Percentiles rank a stretch among this genome's conserved stretches.
These are phyloP conservation scores for Phytophthora fragariaefolia DNA, from an alignment of 352 stramenopile genomes.

Conservation along the genomic window DNA sequence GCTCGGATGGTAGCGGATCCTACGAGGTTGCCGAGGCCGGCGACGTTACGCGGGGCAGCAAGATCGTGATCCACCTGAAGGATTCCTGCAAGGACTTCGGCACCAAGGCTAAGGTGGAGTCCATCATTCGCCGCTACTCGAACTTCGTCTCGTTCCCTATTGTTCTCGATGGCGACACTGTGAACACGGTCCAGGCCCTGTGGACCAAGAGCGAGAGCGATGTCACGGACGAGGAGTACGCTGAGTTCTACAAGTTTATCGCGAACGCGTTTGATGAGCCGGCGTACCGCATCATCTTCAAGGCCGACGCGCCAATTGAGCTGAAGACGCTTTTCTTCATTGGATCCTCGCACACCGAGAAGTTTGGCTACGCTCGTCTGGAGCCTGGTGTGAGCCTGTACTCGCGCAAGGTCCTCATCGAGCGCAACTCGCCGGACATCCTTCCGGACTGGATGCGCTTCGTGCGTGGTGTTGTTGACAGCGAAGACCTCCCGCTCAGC, in stretches of 20 bases:
- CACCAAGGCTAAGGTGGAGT: conserved; percentile 92
- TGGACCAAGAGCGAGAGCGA: conserved; percentile 97
- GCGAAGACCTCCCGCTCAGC: conserved; percentile 98
- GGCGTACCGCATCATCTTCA: conserved; percentile 96
- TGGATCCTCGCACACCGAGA: conserved; percentile 96
- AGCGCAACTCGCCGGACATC: conserved; percentile 97
- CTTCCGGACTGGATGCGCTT: conserved; percentile 98
- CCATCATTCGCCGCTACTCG: conserved; percentile 99
- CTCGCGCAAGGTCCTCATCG: conserved; percentile 99
- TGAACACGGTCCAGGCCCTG: conserved; percentile 99
- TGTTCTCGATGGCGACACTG: conserved; percentile 95
- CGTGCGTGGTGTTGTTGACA: conserved; percentile 93
- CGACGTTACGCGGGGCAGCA: conserved; percentile 91
- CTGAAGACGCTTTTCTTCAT: conserved; percentile 99
- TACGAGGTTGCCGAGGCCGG: conserved; percentile 75
- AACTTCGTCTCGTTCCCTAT: conserved; percentile 99
- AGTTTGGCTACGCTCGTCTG: conserved; percentile 95
- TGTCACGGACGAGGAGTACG: conserved; percentile 97
- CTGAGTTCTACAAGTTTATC: conserved; percentile 98
- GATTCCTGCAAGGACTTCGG: conserved; percentile 96
- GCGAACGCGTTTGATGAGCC: conserved; percentile 96
- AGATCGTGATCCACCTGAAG: conserved; percentile 98
- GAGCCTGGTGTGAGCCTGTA: conserved; percentile 98
- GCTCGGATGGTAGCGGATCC: conserved; percentile 84
- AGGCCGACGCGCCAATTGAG: conserved; percentile 98